Conservation (phyloP, 164 flowering plant genomes). For the Amborella trichopoda region DNA sequence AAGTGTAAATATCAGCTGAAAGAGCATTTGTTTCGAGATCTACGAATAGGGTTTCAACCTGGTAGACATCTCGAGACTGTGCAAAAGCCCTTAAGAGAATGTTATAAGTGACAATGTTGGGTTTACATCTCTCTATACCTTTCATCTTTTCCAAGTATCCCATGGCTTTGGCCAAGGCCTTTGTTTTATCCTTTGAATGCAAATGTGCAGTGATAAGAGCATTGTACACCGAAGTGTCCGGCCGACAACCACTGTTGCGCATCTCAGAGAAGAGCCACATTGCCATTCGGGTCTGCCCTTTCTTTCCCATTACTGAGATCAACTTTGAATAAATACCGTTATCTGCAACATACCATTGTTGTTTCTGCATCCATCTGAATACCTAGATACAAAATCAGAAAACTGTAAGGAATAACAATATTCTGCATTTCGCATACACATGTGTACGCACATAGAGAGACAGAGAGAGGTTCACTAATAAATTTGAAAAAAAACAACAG, state of each 20-base stretch:
- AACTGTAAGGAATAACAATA: no score
- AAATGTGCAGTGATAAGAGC: conserved; percentile 87
- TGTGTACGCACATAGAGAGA: no score
- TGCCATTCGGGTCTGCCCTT: conserved; percentile 87
- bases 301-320: conserved; percentile 94
- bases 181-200: conserved; percentile 69
- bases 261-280: conserved; percentile 99
- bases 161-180: conserved; percentile 68
- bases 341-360: conserved; percentile 89
- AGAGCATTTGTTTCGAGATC: conserved; percentile 63
- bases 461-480: no score
- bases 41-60: conserved; percentile 60
- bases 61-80: conserved; percentile 51
- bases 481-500: no score
- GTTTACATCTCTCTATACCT: conserved; percentile 68
- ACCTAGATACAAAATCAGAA: no score
- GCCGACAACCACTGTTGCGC: conserved; percentile 92
- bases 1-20: conserved; percentile 77
- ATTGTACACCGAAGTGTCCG: conserved; percentile 92
- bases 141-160: conserved; percentile 92
- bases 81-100: conserved; percentile 89
- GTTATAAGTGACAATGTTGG: conserved; percentile 84
- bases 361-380: conserved; percentile 98
- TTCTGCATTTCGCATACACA: no score
- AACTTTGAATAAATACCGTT: conserved; percentile 87